Percentiles rank a stretch among this genome's conserved stretches.
Conservation (phyloP, 768 basidiomycete genomes). For the Hypholoma sublateritium region DNA sequence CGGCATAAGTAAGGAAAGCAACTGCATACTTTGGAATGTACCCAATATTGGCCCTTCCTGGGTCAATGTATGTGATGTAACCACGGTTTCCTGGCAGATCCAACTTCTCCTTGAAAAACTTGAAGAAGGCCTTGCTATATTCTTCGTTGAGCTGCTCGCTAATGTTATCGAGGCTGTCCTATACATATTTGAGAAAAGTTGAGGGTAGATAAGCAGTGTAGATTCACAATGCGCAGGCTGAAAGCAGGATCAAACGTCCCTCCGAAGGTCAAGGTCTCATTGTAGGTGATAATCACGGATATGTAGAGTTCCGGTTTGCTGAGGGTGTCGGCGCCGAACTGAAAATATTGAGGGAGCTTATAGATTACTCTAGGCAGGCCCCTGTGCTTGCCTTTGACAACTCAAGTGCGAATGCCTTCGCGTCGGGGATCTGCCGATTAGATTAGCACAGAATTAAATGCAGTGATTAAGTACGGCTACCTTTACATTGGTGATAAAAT, state of each 20-base stretch:
- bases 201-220: not conserved
- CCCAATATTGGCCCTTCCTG: slow-evolving; percentile 50
- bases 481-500: slow-evolving; percentile 44
- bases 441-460: too few species aligned
- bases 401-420: slow-evolving; percentile 44
- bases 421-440: slow-evolving; percentile 29
- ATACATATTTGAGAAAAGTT: not conserved
- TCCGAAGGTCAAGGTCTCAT: slow-evolving; percentile 57
- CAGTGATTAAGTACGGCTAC: too few species aligned
- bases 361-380: not conserved
- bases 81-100: slow-evolving; percentile 51
- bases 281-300: slow-evolving; percentile 52
- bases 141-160: slow-evolving; percentile 43
- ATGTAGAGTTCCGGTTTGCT: slow-evolving; percentile 57
- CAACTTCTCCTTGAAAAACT: slow-evolving; percentile 55
- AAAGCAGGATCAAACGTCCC: slow-evolving; percentile 71
- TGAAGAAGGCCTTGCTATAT: slow-evolving; percentile 57
- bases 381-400: slow-evolving; percentile 49
- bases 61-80: slow-evolving; percentile 60
- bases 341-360: not conserved
- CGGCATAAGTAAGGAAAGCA: not conserved
- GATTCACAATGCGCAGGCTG: slow-evolving; percentile 49
- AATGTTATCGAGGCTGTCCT: slow-evolving; percentile 62
- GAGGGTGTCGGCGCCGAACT: slow-evolving; percentile 56
- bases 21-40: slow-evolving; percentile 23